Evolutionary conservation across 495 filamentous ascomycete genomes (phyloP), one percentile per base, ranked within the genome.

Genomic region (Viridothelium virens): DNA sequence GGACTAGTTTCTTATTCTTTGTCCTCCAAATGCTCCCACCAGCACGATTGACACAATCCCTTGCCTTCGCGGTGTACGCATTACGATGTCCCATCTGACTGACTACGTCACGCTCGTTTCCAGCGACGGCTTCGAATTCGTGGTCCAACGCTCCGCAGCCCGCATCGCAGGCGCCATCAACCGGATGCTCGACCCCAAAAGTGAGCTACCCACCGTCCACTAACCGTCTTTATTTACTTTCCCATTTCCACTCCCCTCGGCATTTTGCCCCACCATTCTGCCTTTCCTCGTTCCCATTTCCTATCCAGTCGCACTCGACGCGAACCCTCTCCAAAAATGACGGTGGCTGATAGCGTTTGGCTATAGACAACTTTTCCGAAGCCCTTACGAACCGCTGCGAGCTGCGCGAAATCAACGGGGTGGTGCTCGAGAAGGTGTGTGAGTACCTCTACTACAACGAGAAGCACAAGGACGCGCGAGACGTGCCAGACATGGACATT

Each of bases 401-500:
- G 0, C 84, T 96, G 31, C 83, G 84, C 56, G 90, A 89, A 64
- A 86, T 96, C 66, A 89, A 77, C 73, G 91, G 87, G 56, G 71
- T 88, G 16, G 85, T 97, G 36, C 84, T 98, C 2, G 92, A 96
- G 74, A 93, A 92, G 76, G 88, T 96, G 46, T 91, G 86, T 75
- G 90, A 96, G 78, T 96, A 96, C 77, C 89, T 95, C 67, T 89
- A 90, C 69, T 96, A 73, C 66, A 68, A 70, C 38, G 83, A 96
- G 75, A 91, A 91, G 76, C 83, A 94, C 75, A 86, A 83, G 65
- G 84, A 93, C 66, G 78, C 78, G 66, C 82, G 84, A 62, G 87
- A 95, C 68, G 91, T 96, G 31, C 85, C 91, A 4, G 94, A 98
- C 75, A 92, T 96, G 90, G 91, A 96, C 25, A 83, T 90, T 33